Evolutionary conservation across 23 red algal genomes (phyloP).

Genomic region (Cyanidiococcus yangmingshanensis): DNA sequence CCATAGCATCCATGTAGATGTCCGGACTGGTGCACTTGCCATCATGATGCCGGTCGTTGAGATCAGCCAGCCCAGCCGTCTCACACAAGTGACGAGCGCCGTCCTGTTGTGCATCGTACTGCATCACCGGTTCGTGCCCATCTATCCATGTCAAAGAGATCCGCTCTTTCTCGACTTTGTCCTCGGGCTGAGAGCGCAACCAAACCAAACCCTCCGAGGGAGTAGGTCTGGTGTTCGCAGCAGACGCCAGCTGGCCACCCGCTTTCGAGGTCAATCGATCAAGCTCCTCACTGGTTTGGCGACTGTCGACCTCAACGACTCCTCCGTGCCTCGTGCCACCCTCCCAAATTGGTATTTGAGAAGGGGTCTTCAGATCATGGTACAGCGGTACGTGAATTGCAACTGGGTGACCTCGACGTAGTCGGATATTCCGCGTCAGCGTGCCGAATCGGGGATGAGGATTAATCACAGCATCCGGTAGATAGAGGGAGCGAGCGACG

Average conservation of each 20-base stretch:
- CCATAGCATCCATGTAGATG: constrained; percentile 86
- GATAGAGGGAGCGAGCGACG: constrained; percentile 60
- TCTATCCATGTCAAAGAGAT: neutral
- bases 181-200: neutral
- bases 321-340: neutral
- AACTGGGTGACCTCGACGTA: constrained; percentile 59
- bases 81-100: neutral
- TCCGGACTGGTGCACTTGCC: constrained; percentile 18
- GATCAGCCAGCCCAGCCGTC: neutral
- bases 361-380: constrained; percentile 52
- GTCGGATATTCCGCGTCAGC: constrained; percentile 89
- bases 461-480: constrained; percentile 74
- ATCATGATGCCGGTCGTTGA: neutral
- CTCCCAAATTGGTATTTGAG: constrained; percentile 35
- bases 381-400: constrained; percentile 78
- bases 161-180: neutral
- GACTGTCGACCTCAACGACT: neutral
- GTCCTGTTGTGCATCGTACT: neutral
- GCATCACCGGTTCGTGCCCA: neutral
- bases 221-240: neutral
- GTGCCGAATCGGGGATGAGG: constrained; percentile 96
- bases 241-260: neutral
- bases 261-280: neutral
- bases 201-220: neutral
- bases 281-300: neutral